These are phyloP conservation scores for Nakazawaea ishiwadae DNA, from an alignment of 805 yeast genomes.

Conservation along the genomic window DNA sequence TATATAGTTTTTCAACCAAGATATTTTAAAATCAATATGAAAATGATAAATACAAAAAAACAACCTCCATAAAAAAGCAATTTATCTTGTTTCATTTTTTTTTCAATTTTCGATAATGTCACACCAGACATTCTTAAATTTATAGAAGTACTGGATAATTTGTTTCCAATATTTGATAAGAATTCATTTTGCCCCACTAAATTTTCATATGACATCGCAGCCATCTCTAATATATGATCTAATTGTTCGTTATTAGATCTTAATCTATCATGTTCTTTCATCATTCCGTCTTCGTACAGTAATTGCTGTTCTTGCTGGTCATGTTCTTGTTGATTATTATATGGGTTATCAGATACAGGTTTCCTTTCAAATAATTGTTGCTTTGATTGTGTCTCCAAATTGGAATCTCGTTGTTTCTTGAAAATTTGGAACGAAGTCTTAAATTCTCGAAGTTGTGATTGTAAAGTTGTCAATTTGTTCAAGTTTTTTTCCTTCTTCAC, in stretches of 20 bases:
- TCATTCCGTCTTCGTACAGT: constrained; percentile 50
- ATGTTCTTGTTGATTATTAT: constrained; percentile 16
- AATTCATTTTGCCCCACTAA: constrained; percentile 79
- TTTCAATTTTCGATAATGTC: constrained; percentile 76
- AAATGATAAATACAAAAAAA: constrained; percentile 52
- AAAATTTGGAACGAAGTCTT: constrained; percentile 47
- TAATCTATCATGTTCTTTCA: constrained; percentile 61
- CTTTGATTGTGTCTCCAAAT: constrained; percentile 39
- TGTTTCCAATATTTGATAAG: constrained; percentile 55
- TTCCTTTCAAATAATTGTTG: constrained; percentile 55
- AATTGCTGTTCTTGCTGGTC: constrained; percentile 17
- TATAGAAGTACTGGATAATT: constrained; percentile 61
- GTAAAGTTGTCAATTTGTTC: constrained; percentile 57
- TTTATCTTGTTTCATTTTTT: constrained; percentile 81
- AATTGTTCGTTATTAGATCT: constrained; percentile 73
- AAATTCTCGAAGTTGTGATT: constrained; percentile 39
- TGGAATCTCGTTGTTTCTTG: constrained; percentile 51
- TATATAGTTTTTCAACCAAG: constrained; percentile 37
- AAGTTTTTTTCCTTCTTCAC: constrained; percentile 59
- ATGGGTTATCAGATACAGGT: constrained; percentile 45
- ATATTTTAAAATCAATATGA: constrained; percentile 64
- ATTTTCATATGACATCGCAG: constrained; percentile 79
- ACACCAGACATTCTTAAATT: constrained; percentile 85
- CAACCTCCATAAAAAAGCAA: constrained; percentile 80
- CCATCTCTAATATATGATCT: constrained; percentile 89